phyloP scores from a whole-genome alignment of 2,329 filamentous ascomycete genomes.

The Fusarium robinianum region DNA sequence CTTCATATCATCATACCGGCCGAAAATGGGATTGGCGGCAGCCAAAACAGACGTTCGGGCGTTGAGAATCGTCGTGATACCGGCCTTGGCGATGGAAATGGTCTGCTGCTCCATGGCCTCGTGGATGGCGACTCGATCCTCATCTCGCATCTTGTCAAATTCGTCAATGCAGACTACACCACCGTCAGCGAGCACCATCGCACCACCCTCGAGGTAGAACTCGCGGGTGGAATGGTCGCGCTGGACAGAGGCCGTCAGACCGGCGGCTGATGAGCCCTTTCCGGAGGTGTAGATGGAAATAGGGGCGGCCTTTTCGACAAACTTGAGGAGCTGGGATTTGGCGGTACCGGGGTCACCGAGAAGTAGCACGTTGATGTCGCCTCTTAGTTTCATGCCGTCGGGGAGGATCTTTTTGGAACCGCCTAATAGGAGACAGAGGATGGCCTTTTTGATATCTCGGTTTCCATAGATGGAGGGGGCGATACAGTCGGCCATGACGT shows the following conservation, averaged over 20 bases:
- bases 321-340: constrained; percentile 96
- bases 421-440: constrained; percentile 88
- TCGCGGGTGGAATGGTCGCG: constrained; percentile 89
- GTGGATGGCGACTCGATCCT: constrained; percentile 96
- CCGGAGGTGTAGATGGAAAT: constrained; percentile 99
- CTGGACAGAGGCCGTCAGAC: constrained; percentile 96
- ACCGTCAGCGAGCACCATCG: constrained; percentile 96
- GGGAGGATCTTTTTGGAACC: constrained; percentile 97
- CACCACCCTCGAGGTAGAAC: constrained; percentile 97
- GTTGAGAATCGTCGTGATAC: constrained; percentile 97
- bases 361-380: constrained; percentile 96
- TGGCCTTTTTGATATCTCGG: constrained; percentile 94
- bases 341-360: constrained; percentile 97
- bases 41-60: constrained; percentile 93
- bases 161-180: constrained; percentile 99
- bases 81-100: constrained; percentile 97
- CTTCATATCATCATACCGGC: constrained; percentile 97
- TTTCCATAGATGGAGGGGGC: constrained; percentile 98
- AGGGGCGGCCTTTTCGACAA: constrained; percentile 93
- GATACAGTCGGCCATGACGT: constrained; percentile 86
- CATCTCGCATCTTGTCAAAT: constrained; percentile 99
- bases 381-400: constrained; percentile 95
- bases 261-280: constrained; percentile 95
- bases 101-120: constrained; percentile 99
- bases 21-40: constrained; percentile 96